These are phyloP conservation scores for Calonectria crousiana DNA, from an alignment of 2,329 filamentous ascomycete genomes.

Conservation along the genomic window DNA sequence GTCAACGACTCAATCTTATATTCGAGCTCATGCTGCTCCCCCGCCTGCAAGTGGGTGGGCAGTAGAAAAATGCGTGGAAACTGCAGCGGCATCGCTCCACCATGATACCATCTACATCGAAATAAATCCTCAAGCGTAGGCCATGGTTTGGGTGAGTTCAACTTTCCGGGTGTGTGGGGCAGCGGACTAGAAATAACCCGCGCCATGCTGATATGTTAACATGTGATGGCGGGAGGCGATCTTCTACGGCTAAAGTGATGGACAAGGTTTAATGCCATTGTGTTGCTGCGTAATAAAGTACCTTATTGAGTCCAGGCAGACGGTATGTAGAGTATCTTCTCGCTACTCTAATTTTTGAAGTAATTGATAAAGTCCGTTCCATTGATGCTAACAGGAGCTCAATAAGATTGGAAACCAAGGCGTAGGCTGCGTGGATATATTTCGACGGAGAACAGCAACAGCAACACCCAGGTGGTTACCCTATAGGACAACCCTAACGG, in stretches of 20 bases:
- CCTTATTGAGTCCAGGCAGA: background rate
- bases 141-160: background rate
- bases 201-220: background rate
- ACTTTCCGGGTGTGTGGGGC: background rate
- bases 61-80: slow-evolving; percentile 80
- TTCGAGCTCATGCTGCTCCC: slow-evolving; percentile 74
- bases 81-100: slow-evolving; percentile 39
- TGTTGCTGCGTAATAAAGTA: background rate
- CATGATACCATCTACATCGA: background rate
- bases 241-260: background rate
- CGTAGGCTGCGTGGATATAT: too few species aligned
- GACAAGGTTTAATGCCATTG: background rate
- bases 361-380: too few species aligned
- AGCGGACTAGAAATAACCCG: background rate
- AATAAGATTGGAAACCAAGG: too few species aligned
- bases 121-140: background rate
- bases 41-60: slow-evolving; percentile 73
- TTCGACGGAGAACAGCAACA: too few species aligned
- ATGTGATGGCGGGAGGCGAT: background rate
- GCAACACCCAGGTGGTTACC: too few species aligned
- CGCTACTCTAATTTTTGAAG: too few species aligned
- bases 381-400: too few species aligned
- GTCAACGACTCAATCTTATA: slow-evolving; percentile 75
- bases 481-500: too few species aligned
- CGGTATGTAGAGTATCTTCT: background rate